Evolutionary conservation across 148 eudicot genomes (phyloP).

Genomic region (Vaccinium myrtillus): DNA sequence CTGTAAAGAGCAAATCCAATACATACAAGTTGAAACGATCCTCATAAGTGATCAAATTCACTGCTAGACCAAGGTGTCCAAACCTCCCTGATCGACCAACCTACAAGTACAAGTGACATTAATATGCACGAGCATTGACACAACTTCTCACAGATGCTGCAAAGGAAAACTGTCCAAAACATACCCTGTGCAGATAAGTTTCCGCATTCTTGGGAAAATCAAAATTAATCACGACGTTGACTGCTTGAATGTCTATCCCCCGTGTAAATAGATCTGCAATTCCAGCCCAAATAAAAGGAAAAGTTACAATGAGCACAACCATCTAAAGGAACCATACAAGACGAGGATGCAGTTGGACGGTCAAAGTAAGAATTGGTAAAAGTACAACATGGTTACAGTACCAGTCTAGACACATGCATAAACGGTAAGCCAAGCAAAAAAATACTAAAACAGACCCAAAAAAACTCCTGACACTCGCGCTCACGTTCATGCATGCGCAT

Average conservation of each 20-base stretch:
- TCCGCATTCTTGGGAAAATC: conserved; percentile 87
- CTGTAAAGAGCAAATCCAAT: conserved; percentile 9
- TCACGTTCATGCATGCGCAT: too few species aligned
- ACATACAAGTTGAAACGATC: conserved; percentile 81
- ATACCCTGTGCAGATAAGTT: conserved; percentile 90
- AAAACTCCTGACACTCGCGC: too few species aligned
- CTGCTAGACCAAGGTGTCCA: conserved; percentile 93
- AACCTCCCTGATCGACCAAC: conserved; percentile 95
- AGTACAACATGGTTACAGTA: neutral
- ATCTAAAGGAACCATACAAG: neutral
- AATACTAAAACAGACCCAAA: too few species aligned
- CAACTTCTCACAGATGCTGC: neutral
- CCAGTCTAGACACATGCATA: neutral
- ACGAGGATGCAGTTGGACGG: neutral
- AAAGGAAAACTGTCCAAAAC: conserved; percentile 18
- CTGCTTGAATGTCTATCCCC: conserved; percentile 94
- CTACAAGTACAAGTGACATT: conserved; percentile 26
- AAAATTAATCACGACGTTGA: conserved; percentile 86
- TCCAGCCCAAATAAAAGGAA: neutral
- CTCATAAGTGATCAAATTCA: conserved; percentile 84
- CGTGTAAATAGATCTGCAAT: conserved; percentile 82
- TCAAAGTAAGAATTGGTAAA: neutral
- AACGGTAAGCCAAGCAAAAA: neutral
- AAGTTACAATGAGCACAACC: neutral
- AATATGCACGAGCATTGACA: conserved; percentile 6